These are phyloP conservation scores for Luffa aegyptiaca DNA, from an alignment of 306 rosid species.

Conservation along the genomic window DNA sequence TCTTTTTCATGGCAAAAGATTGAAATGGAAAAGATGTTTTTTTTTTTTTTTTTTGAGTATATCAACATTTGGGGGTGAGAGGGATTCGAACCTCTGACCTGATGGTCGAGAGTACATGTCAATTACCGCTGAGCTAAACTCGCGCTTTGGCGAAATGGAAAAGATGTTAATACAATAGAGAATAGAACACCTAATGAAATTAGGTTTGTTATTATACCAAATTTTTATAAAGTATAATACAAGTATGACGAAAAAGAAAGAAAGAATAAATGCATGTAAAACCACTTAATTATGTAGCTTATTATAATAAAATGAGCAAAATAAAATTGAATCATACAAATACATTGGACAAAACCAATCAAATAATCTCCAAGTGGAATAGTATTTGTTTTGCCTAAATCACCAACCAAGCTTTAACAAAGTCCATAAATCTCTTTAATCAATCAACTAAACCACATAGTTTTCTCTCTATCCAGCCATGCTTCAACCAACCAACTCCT, in stretches of 20 bases:
- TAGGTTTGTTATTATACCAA: neutral
- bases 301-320: neutral
- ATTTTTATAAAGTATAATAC: neutral
- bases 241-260: too few relatives aligned
- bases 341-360: neutral
- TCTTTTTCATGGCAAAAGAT: too few relatives aligned
- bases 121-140: too few relatives aligned
- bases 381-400: neutral
- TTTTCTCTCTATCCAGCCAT: neutral
- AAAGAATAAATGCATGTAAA: neutral
- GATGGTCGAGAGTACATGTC: too few relatives aligned
- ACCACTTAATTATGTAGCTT: neutral
- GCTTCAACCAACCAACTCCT: neutral
- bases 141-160: too few relatives aligned
- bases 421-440: neutral
- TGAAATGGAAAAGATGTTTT: neutral
- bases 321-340: neutral
- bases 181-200: neutral
- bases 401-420: neutral
- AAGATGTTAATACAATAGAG: neutral
- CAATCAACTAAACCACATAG: constrained; percentile 3
- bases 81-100: too few relatives aligned
- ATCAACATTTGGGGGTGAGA: too few relatives aligned
- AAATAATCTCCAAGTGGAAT: neutral
- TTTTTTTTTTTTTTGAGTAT: too few relatives aligned